phyloP scores from a whole-genome alignment of 768 basidiomycete genomes.

The Termitomyces sp. region DNA sequence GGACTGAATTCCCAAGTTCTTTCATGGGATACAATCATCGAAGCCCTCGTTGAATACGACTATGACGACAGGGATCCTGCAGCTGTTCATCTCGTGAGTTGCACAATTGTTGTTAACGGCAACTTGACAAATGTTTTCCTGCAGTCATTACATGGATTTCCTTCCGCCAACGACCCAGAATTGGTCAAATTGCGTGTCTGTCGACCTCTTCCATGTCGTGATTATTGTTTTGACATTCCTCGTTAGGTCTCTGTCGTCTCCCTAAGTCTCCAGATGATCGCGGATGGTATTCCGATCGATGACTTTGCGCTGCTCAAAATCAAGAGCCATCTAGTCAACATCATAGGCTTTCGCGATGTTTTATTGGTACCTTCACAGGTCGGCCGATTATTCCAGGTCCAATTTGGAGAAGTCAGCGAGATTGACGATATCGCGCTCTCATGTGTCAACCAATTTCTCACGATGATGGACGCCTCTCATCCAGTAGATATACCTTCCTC shows the following conservation, averaged over 20 bases:
- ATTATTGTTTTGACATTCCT: neutral
- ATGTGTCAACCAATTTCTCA: slow-evolving; percentile 55
- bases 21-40: slow-evolving; percentile 60
- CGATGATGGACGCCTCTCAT: slow-evolving; percentile 58
- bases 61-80: slow-evolving; percentile 34
- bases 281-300: slow-evolving; percentile 57
- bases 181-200: slow-evolving; percentile 43
- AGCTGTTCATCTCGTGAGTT: slow-evolving; percentile 38
- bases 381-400: slow-evolving; percentile 50
- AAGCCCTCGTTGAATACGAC: slow-evolving; percentile 54
- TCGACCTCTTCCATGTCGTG: neutral
- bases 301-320: slow-evolving; percentile 51
- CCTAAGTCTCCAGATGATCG: slow-evolving; percentile 63
- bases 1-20: slow-evolving; percentile 40
- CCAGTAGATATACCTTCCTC: slow-evolving; percentile 44
- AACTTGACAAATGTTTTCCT: neutral
- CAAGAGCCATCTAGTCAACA: slow-evolving; percentile 48
- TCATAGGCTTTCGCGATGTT: slow-evolving; percentile 54
- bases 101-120: neutral
- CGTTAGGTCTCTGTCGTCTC: slow-evolving; percentile 50
- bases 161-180: slow-evolving; percentile 43
- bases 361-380: slow-evolving; percentile 39
- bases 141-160: slow-evolving; percentile 44
- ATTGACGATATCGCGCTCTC: slow-evolving; percentile 43
- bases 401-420: slow-evolving; percentile 43